These are phyloP conservation scores for Hemerocallis citrina DNA, from an alignment of 106 monocot species.

Conservation along the genomic window DNA sequence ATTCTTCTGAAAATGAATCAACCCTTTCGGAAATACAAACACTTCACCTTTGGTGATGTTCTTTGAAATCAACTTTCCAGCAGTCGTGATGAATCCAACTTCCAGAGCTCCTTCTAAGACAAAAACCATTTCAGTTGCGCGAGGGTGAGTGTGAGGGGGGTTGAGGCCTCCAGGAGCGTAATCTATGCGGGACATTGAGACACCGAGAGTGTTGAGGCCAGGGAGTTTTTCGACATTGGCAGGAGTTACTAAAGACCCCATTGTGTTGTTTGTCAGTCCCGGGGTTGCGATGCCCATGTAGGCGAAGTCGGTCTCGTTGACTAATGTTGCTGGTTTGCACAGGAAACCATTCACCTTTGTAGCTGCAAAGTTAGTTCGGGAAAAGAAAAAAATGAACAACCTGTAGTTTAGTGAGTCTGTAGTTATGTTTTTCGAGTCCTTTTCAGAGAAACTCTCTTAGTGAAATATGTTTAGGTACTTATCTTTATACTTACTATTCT, in stretches of 20 bases:
- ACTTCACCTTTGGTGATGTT: constrained; percentile 13
- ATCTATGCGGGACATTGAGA: constrained; percentile 48
- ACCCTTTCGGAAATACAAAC: constrained; percentile 19
- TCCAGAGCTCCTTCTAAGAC: constrained; percentile 17
- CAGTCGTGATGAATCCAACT: constrained; percentile 29
- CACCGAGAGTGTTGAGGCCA: constrained; percentile 63
- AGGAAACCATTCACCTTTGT: constrained; percentile 47
- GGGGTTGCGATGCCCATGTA: constrained; percentile 32
- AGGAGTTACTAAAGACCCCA: constrained; percentile 37
- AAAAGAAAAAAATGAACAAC: too few species aligned
- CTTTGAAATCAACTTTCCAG: constrained; percentile 16
- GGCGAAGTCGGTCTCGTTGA: constrained; percentile 38
- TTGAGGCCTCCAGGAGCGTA: constrained; percentile 38
- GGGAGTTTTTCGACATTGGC: constrained; percentile 47
- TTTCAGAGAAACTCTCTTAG: too few species aligned
- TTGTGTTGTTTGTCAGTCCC: constrained; percentile 41
- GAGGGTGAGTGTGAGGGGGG: constrained; percentile 41
- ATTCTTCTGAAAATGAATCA: constrained; percentile 23
- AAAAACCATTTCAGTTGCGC: constrained; percentile 25
- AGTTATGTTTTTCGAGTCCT: too few species aligned
- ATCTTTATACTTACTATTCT: too few species aligned
- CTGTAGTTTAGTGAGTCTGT: too few species aligned
- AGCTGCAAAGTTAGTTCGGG: constrained; percentile 29
- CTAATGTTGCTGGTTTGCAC: constrained; percentile 27
- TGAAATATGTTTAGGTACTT: too few species aligned